Evolutionary conservation across 1,139 yeast species (phyloP).

Genomic region (Nadsonia commutata): DNA sequence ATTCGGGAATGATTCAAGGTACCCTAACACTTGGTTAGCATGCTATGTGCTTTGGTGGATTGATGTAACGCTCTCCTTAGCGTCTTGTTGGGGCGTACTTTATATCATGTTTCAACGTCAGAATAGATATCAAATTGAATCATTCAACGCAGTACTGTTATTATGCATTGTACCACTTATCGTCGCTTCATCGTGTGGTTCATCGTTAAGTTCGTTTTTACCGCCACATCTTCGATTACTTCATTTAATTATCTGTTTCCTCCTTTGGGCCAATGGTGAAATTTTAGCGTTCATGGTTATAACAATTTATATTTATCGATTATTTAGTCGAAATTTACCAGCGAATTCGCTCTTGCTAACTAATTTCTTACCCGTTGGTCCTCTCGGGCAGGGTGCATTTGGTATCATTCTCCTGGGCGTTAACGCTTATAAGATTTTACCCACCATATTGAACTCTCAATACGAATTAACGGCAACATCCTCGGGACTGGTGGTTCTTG

Average conservation of each 20-base stretch:
- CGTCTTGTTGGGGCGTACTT: constrained; percentile 41
- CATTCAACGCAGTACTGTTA: constrained; percentile 31
- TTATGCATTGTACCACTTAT: constrained; percentile 67
- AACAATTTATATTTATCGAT: constrained; percentile 42
- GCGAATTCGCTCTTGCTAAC: constrained; percentile 33
- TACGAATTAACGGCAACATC: constrained; percentile 5
- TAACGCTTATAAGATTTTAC: constrained; percentile 11
- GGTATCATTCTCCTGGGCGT: constrained; percentile 47
- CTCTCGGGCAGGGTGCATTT: constrained; percentile 70
- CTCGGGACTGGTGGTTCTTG: constrained; percentile 7
- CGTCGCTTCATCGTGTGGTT: constrained; percentile 58
- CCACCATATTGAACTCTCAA: constrained; percentile 1
- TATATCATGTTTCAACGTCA: constrained; percentile 30
- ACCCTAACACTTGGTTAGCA: constrained; percentile 16
- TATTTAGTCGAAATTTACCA: constrained; percentile 49
- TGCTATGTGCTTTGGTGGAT: constrained; percentile 58
- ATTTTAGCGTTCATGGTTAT: constrained; percentile 42
- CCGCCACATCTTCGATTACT: constrained; percentile 34
- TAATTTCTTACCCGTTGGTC: constrained; percentile 49
- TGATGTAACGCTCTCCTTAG: constrained; percentile 35
- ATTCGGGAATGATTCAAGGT: constrained; percentile 10
- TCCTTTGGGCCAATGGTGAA: constrained; percentile 59
- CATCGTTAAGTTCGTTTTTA: constrained; percentile 31
- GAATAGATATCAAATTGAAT: constrained; percentile 20
- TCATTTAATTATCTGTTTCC: constrained; percentile 37